Conservation (phyloP, 1,284 basidiomycete species). For the Jaminaea rosea region DNA sequence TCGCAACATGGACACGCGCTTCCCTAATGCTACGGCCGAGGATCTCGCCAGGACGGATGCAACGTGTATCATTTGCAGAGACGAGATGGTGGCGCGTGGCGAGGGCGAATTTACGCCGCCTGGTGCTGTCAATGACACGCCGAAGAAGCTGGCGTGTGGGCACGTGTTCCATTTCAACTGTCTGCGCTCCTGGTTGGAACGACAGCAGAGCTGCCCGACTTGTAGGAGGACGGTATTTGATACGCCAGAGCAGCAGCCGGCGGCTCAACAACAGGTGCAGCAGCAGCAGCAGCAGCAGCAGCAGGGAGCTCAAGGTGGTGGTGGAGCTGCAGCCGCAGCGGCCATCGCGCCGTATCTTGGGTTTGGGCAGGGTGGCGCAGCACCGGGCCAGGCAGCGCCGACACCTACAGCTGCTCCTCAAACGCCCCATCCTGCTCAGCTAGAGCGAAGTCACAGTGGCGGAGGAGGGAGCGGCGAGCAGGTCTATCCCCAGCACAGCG, state of each 20-base stretch:
- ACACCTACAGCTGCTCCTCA: conserved; percentile 12
- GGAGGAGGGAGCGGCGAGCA: conserved; percentile 9
- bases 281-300: conserved; percentile 1
- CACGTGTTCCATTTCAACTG: conserved; percentile 99
- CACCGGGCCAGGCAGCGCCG: neutral
- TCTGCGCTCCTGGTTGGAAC: conserved; percentile 89
- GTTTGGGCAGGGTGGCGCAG: conserved; percentile 1
- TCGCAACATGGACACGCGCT: conserved; percentile 89
- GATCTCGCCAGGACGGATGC: conserved; percentile 77
- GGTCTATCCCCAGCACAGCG: too few relatives aligned
- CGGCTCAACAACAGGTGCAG: neutral
- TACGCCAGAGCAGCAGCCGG: neutral
- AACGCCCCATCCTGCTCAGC: conserved; percentile 15
- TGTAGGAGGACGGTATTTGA: conserved; percentile 86
- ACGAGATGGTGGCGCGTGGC: conserved; percentile 63
- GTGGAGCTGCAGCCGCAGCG: too few relatives aligned
- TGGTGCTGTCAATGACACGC: conserved; percentile 64
- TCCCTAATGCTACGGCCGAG: conserved; percentile 81
- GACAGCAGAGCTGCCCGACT: conserved; percentile 84
- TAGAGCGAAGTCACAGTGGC: conserved; percentile 4
- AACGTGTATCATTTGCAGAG: conserved; percentile 97
- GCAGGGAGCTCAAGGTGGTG: too few relatives aligned
- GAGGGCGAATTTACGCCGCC: conserved; percentile 1
- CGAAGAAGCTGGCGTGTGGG: conserved; percentile 89
- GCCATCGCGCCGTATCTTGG: too few relatives aligned